A percentile compares a stretch with the other conserved stretches of the same genome.
Conservation (phyloP, 1,284 basidiomycete species). For the Naganishia liquefaciens region DNA sequence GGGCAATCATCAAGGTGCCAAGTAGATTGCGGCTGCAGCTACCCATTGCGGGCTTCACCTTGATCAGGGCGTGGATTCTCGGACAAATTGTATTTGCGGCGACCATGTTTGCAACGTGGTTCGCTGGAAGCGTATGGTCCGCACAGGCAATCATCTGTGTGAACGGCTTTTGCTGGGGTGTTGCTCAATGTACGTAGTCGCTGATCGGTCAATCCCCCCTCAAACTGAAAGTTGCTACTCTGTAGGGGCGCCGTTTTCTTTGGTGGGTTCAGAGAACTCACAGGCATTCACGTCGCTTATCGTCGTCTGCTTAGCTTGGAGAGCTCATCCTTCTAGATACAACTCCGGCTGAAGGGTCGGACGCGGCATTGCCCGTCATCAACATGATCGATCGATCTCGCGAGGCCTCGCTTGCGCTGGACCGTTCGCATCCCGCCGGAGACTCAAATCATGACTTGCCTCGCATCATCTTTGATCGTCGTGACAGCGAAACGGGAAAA, state of each 20-base stretch:
- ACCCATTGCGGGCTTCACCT: conserved; percentile 49
- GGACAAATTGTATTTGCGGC: conserved; percentile 50
- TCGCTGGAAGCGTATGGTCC: conserved; percentile 50
- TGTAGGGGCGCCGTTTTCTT: conserved; percentile 54
- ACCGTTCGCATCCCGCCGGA: not conserved
- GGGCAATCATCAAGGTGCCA: conserved; percentile 23
- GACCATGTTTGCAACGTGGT: conserved; percentile 53
- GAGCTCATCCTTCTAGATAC: conserved; percentile 53
- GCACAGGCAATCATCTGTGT: conserved; percentile 56
- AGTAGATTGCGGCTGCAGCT: conserved; percentile 35
- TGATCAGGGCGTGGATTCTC: conserved; percentile 48
- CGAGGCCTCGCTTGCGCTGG: conserved; percentile 5
- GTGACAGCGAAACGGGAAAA: not conserved
- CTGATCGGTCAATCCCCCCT: not conserved
- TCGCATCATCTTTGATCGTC: not conserved
- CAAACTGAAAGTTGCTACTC: conserved; percentile 3
- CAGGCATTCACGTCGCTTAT: conserved; percentile 17
- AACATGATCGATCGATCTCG: conserved; percentile 14
- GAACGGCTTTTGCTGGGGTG: conserved; percentile 58
- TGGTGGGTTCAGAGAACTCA: conserved; percentile 43
- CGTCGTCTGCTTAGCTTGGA: conserved; percentile 39
- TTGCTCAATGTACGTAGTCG: conserved; percentile 52
- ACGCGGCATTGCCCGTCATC: conserved; percentile 29
- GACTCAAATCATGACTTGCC: not conserved
- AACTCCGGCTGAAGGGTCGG: conserved; percentile 32